Conservation (phyloP, 177 flowering plant genomes). For the Telopea speciosissima region DNA sequence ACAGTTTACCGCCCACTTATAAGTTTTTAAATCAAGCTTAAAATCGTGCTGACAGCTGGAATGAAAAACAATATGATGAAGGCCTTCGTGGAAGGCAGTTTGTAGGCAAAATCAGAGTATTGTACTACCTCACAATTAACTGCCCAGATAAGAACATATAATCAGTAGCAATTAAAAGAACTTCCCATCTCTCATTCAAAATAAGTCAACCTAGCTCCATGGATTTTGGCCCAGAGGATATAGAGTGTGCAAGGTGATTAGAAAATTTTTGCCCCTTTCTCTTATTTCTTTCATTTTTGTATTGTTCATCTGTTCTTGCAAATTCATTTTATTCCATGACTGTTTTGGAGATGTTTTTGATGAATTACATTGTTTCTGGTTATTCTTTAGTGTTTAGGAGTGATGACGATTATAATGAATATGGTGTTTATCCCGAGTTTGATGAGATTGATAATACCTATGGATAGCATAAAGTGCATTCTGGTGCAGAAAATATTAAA, state of each 20-base stretch:
- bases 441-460: constrained; percentile 32
- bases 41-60: no score
- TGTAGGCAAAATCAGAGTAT: no score
- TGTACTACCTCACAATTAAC: no score
- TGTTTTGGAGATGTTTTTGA: background rate
- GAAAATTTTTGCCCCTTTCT: background rate
- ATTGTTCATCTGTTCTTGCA: background rate
- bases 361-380: background rate
- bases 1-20: no score
- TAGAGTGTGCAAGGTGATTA: background rate
- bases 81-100: no score
- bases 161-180: no score
- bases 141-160: no score
- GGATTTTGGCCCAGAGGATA: background rate
- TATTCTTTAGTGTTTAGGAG: constrained; percentile 31
- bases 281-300: background rate
- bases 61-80: no score
- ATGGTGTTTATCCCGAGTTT: constrained; percentile 35
- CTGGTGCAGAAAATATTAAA: constrained; percentile 27
- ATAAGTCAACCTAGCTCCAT: no score
- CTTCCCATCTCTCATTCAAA: no score
- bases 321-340: background rate
- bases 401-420: constrained; percentile 46
- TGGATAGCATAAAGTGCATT: constrained; percentile 34
- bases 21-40: no score